Conservation (phyloP, 495 filamentous ascomycete genomes). For the Aspergillus biplanus region DNA sequence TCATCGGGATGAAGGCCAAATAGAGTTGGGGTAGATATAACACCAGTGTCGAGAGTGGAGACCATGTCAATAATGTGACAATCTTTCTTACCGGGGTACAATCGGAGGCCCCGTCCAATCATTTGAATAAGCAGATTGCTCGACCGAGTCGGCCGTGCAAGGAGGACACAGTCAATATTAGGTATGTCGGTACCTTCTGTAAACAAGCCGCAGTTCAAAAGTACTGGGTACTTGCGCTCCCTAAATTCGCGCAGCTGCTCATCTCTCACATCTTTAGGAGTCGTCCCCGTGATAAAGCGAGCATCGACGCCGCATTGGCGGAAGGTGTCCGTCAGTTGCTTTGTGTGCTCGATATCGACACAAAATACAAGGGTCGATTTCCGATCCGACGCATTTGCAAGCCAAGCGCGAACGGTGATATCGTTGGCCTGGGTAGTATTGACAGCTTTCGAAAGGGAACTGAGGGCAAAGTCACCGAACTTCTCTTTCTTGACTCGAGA, state of each 20-base stretch:
- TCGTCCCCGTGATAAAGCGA: slow-evolving; percentile 80
- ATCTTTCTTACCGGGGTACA: slow-evolving; percentile 78
- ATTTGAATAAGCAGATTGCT: slow-evolving; percentile 93
- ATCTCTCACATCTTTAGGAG: slow-evolving; percentile 62
- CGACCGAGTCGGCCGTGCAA: slow-evolving; percentile 88
- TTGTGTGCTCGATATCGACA: slow-evolving; percentile 82
- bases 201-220: slow-evolving; percentile 95
- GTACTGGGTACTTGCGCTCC: slow-evolving; percentile 75
- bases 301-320: slow-evolving; percentile 80
- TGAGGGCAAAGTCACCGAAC: slow-evolving; percentile 78
- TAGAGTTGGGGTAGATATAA: slow-evolving; percentile 87
- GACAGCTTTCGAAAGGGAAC: slow-evolving; percentile 74
- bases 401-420: slow-evolving; percentile 82
- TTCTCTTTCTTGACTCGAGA: slow-evolving; percentile 63
- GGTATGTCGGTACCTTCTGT: slow-evolving; percentile 98
- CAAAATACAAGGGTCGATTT: slow-evolving; percentile 94
- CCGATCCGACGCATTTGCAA: slow-evolving; percentile 68
- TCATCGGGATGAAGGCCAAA: slow-evolving; percentile 92
- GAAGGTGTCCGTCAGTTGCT: slow-evolving; percentile 72
- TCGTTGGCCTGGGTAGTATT: slow-evolving; percentile 80
- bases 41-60: slow-evolving; percentile 73
- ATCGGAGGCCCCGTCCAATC: slow-evolving; percentile 91
- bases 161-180: slow-evolving; percentile 91
- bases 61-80: slow-evolving; percentile 99
- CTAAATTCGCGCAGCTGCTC: slow-evolving; percentile 75